Evolutionary conservation across 495 filamentous ascomycete species (phyloP), one percentile per base, ranked within the genome.

Genomic region (Entonaema liquescens): DNA sequence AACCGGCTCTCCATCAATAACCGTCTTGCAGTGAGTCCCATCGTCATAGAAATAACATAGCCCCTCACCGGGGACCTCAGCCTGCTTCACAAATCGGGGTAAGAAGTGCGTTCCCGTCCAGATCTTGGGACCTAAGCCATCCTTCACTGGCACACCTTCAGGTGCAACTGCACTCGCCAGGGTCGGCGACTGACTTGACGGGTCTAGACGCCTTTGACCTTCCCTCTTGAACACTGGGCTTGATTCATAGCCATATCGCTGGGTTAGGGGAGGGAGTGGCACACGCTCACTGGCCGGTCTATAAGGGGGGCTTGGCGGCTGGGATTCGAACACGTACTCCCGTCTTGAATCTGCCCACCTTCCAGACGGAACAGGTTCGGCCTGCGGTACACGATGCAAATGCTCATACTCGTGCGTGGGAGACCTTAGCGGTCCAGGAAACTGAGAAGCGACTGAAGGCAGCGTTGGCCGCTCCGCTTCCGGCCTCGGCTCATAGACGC

Each of bases 31-130:
- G 70, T 90, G 90, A 28, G 89, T 90, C 47, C 92, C 92, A 74
- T 95, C 93, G 63, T 95, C 92, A 77, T 95, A 97, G 61, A 96
- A 87, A 75, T 93, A 96, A 78, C 91, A 95, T 59, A 90, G 74
- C 1, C 93, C 93, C 76, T 97, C 91, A 12, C 92, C 92, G 0
- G 90, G 89, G 5, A 95, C 83, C 63, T 90, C 87, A 19, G 82
- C 83, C 35, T 84, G 82, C 63, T 81, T 77, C 42, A 88, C 83
- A 65, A 88, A 88, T n/a, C 86, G 81, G 44, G 87, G 87, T 35
- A 89, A 75, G 59, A 87, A 89, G 38, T 88, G 85, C 15, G 84
- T 86, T 29, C 85, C 87, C 5, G 85, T 87, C 86, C 86, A 89
- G 55, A 88, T 88, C 78, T 87, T 88, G 25, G 86, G 86, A 6